Base-by-base conservation (phyloP, 1,284 basidiomycete genomes). In the Ceratobasidium sp. region DNA sequence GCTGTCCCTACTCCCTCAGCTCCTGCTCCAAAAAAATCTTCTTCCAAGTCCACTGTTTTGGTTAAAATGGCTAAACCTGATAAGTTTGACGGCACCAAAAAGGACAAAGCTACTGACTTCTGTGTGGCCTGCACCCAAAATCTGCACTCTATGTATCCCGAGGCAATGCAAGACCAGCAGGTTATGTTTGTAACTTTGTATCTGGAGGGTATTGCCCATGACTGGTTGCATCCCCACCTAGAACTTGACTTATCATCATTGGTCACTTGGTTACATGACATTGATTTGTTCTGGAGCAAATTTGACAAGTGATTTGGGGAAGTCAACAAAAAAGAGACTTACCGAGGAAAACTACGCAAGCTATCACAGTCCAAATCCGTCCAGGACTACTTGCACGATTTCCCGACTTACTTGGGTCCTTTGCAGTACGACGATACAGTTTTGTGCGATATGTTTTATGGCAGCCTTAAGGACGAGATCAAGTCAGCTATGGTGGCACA, bases 11-110 rank as follows among this genome's bases (percentile, higher is more conserved):
- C 25, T 29, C 25, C 25, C 25, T 29, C 25, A 29, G 25, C 25
- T 29, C 25, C 25, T 29, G 25, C 25, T 29, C 25, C 25, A 29
- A 29, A 29, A 29, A 29, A 29, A 29, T 29, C 25, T 29, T 29
- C 25, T 29, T 29, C 25, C 25, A 29, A 29, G 25, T 29, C 25
- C 25, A 40, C 37, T 9, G 9, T 40, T 9, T 40, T 40, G 5
- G 37, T 71, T 2, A 74, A 74, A 74, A 43, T 52, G 29, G 59
- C 61, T n/a, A 61, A 22, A n/a, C 71, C 59, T 13, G 1, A 64
- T 11, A 74, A 64, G 52, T 64, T 64, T 54, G 46, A 64, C 43
- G 46, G 71, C 15, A 54, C 29, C 5, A 62, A 73, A 9, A 34
- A 43, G 11, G 61, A 74, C n/a, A 22, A 52, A 7, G 25, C 71